Conservation (phyloP, 352 stramenopile species). For the Phytopythium vexans region DNA sequence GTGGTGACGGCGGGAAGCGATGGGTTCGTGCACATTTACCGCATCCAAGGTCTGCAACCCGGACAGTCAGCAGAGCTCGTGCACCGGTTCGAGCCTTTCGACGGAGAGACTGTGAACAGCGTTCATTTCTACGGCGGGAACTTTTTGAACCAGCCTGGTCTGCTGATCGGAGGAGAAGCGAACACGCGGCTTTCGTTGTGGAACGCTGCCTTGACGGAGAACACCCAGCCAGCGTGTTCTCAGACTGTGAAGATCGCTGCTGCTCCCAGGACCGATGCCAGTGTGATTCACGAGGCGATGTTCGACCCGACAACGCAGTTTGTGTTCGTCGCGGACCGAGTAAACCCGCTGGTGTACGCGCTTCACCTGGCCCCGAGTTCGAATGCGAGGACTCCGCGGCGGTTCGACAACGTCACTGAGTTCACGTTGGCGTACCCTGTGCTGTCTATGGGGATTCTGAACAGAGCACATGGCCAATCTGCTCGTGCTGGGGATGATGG, state of each 20-base stretch:
- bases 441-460: conserved; percentile 69
- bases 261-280: conserved; percentile 17
- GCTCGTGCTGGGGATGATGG: conserved; percentile 29
- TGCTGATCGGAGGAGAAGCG: conserved; percentile 62
- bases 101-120: conserved; percentile 62
- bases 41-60: conserved; percentile 36
- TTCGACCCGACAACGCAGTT: conserved; percentile 74
- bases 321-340: conserved; percentile 74
- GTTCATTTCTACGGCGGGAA: conserved; percentile 67
- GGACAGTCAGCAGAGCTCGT: conserved; percentile 63
- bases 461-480: conserved; percentile 37
- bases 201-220: conserved; percentile 58
- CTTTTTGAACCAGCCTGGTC: conserved; percentile 33
- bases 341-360: conserved; percentile 57
- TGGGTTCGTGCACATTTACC: conserved; percentile 81
- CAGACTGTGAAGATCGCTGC: conserved; percentile 60
- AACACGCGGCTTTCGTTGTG: conserved; percentile 67
- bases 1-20: conserved; percentile 71
- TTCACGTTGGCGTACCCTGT: conserved; percentile 77
- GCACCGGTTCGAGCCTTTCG: conserved; percentile 77
- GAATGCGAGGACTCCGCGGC: conserved; percentile 33
- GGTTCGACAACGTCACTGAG: conserved; percentile 81
- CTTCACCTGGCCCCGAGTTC: conserved; percentile 50
- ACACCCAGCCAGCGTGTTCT: conserved; percentile 44
- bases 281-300: conserved; percentile 51